Conservation (phyloP, 140 eudicot genomes). For the Flaveria floridana region DNA sequence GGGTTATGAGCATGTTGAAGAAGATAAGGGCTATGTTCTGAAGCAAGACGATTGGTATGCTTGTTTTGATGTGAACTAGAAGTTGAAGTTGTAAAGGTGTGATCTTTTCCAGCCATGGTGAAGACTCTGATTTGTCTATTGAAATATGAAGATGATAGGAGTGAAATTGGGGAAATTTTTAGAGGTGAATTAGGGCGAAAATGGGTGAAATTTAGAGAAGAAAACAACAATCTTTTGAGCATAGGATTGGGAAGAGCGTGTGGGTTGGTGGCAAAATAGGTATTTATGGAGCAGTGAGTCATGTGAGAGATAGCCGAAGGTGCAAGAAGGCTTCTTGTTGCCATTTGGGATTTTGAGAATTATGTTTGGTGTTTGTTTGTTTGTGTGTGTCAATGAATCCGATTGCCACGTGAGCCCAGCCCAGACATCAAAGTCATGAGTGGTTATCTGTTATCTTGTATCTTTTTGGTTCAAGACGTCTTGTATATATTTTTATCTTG, state of each 20-base stretch:
- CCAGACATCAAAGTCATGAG: not conserved
- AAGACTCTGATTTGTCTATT: constrained; percentile 42
- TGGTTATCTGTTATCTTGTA: not conserved
- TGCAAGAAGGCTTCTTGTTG: constrained; percentile 28
- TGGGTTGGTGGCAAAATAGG: constrained; percentile 17
- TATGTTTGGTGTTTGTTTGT: constrained; percentile 22
- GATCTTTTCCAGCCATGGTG: constrained; percentile 60
- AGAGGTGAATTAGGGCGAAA: constrained; percentile 28
- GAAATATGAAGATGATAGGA: constrained; percentile 25
- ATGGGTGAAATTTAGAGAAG: constrained; percentile 35
- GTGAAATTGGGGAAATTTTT: constrained; percentile 16
- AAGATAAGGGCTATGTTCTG: constrained; percentile 94
- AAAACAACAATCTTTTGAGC: constrained; percentile 39
- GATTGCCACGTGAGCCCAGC: constrained; percentile 33
- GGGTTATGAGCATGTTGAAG: constrained; percentile 99
- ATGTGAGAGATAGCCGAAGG: constrained; percentile 16
- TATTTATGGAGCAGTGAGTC: constrained; percentile 21
- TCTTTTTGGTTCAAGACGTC: not conserved
- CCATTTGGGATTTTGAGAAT: constrained; percentile 34
- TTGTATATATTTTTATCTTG: too few relatives aligned
- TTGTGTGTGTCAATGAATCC: constrained; percentile 21
- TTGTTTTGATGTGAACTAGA: constrained; percentile 47
- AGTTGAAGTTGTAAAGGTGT: constrained; percentile 39
- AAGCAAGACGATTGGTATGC: constrained; percentile 78
- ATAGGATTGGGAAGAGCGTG: constrained; percentile 23